Evolutionary conservation across 768 basidiomycete genomes (phyloP), one percentile per base, ranked within the genome.

Genomic region (Rhizopogon salebrosus): DNA sequence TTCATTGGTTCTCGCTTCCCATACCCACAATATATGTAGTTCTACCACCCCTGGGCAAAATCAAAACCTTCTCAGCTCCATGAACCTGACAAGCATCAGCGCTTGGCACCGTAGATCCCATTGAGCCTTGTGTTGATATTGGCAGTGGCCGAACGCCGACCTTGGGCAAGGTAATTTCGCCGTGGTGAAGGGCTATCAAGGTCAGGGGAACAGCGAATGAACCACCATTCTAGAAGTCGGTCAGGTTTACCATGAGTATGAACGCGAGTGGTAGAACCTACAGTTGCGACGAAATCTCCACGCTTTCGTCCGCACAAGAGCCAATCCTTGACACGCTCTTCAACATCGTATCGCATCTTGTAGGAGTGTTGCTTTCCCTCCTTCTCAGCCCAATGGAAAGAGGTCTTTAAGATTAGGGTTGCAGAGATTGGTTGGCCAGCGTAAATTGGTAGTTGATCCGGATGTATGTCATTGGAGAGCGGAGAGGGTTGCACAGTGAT

Each of bases 391-490:
- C 92, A 95, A 56, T 86, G 83, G 62, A 91, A 86, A 3, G 86
- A 85, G 0, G 87, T 89, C 34, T 73, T 73, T 24, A 98, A 80
- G 1, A 72, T 75, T 31, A 97, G 68, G 10, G 72, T 74, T 1
- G 84, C 84, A 16, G 80, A 72, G n/a, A 95, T 78, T 0, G 93
- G 89, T 60, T 95, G 90, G 0, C 95, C 95, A 22, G 94, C 92
- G 61, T 91, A 94, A 58, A 89, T 70, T 3, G 78, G 74, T 13
- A 66, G 51, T 40, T 67, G 63, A 29, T 62, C 62, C 35, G 61
- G 56, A 22, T 51, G 54, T 38, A 57, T 61, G 35, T 58, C 71
- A 49, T 61, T 67, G 53, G 71, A 57, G 48, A 77, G 76, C 4
- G 79, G 72, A 36, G 78, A 72, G 36, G 80, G 62, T 16, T 77